phyloP scores from a whole-genome alignment of 768 basidiomycete species.

The Naganishia onofrii region DNA sequence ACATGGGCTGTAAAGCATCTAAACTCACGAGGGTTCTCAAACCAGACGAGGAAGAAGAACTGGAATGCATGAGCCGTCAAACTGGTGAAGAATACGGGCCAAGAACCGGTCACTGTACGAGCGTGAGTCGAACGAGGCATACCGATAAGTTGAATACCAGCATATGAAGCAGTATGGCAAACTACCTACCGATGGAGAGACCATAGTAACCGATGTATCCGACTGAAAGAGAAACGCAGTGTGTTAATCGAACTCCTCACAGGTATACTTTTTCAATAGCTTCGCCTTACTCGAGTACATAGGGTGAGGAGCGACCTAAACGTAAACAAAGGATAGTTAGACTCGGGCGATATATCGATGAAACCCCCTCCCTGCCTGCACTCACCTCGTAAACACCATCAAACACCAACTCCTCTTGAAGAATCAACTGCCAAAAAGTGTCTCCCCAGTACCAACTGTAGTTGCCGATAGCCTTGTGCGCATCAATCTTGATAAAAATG shows the following conservation, averaged over 20 bases:
- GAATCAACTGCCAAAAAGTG: constrained; percentile 51
- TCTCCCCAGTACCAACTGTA: constrained; percentile 94
- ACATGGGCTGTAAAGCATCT: neutral
- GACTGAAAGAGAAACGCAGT: constrained; percentile 24
- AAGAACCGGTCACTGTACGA: constrained; percentile 47
- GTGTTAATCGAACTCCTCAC: neutral
- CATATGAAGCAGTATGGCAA: neutral
- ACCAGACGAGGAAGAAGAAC: constrained; percentile 90
- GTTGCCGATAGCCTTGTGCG: constrained; percentile 94
- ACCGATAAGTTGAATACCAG: neutral
- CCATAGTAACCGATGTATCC: constrained; percentile 83
- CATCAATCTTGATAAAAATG: constrained; percentile 97
- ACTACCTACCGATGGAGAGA: constrained; percentile 63
- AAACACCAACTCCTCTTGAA: constrained; percentile 69
- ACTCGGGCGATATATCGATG: neutral
- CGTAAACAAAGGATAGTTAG: too few species aligned
- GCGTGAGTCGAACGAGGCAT: neutral
- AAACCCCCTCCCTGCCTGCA: constrained; percentile 62
- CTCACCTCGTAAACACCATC: constrained; percentile 96
- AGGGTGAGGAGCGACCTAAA: constrained; percentile 56
- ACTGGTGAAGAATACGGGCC: constrained; percentile 77
- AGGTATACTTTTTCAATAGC: constrained; percentile 54
- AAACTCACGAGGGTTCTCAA: constrained; percentile 93
- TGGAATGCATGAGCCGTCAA: constrained; percentile 93
- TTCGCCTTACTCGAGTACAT: constrained; percentile 70